Percentiles rank a stretch among this genome's conserved stretches.
These are phyloP conservation scores for Cyclotella choctawhatcheeana DNA, from an alignment of 108 stramenopile genomes.

Conservation along the genomic window DNA sequence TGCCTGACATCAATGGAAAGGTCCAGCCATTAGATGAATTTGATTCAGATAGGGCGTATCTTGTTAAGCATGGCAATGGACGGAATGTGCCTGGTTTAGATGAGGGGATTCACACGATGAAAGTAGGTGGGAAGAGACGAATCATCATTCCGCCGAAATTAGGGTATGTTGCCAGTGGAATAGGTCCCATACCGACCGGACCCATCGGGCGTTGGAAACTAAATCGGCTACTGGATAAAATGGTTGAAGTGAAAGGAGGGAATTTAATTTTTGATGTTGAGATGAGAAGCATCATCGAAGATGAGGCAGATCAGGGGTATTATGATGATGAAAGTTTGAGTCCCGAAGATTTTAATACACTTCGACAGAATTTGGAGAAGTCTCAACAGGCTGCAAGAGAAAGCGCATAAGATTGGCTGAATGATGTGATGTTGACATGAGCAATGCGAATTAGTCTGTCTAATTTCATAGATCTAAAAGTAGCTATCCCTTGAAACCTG, in stretches of 20 bases:
- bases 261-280: slow-evolving; percentile 80
- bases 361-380: slow-evolving; percentile 50
- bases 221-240: slow-evolving; percentile 64
- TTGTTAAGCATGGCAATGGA: slow-evolving; percentile 90
- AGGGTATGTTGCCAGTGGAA: slow-evolving; percentile 67
- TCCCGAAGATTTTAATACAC: slow-evolving; percentile 64
- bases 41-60: slow-evolving; percentile 60
- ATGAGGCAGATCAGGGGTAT: slow-evolving; percentile 92
- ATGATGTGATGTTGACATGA: too few relatives aligned
- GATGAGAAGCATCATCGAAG: slow-evolving; percentile 63
- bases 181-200: slow-evolving; percentile 77
- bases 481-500: too few relatives aligned
- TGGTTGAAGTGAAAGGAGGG: slow-evolving; percentile 77
- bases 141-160: slow-evolving; percentile 87
- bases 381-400: slow-evolving; percentile 37
- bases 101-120: slow-evolving; percentile 88
- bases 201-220: slow-evolving; percentile 73
- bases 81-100: slow-evolving; percentile 79
- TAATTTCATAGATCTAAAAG: too few relatives aligned
- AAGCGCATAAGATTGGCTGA: not conserved
- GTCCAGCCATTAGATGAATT: slow-evolving; percentile 56
- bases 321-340: slow-evolving; percentile 72
- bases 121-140: slow-evolving; percentile 72
- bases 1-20: slow-evolving; percentile 64
- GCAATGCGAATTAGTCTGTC: too few relatives aligned